phyloP scores from a whole-genome alignment of 108 stramenopile species.

The Stephanodiscus triporus region DNA sequence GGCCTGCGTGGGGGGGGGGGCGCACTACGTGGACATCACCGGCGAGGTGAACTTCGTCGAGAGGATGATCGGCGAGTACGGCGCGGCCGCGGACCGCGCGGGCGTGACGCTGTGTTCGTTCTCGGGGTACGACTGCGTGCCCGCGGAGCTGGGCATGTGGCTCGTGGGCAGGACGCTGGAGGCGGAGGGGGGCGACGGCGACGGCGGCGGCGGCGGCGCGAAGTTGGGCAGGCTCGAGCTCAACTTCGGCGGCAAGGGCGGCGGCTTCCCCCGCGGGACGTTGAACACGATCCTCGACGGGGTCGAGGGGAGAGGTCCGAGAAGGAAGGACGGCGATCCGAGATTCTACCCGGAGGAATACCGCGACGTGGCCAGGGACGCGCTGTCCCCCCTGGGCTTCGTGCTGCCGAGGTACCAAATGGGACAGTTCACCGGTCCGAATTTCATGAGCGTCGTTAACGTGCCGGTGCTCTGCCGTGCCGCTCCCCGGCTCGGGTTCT shows the following conservation, averaged over 20 bases:
- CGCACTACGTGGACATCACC: conserved; percentile 48
- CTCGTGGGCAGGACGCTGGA: conserved; percentile 23
- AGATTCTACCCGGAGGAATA: conserved; percentile 18
- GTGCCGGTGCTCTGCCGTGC: conserved; percentile 22
- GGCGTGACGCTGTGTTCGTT: conserved; percentile 19
- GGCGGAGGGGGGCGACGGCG: not conserved
- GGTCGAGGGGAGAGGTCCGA: conserved; percentile 1
- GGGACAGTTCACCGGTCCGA: conserved; percentile 22
- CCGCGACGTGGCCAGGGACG: conserved; percentile 7
- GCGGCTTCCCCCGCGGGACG: conserved; percentile 26
- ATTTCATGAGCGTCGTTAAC: conserved; percentile 29
- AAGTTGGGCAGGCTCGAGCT: conserved; percentile 1
- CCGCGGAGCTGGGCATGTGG: conserved; percentile 19
- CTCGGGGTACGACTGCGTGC: conserved; percentile 25
- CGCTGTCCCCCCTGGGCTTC: conserved; percentile 13
- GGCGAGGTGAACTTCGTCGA: conserved; percentile 39
- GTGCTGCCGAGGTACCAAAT: conserved; percentile 17
- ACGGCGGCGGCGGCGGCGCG: not conserved
- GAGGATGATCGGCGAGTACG: conserved; percentile 21
- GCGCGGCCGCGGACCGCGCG: conserved; percentile 10
- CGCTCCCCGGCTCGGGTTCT: conserved; percentile 14
- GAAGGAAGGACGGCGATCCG: conserved; percentile 1
- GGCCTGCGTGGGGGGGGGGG: conserved; percentile 26
- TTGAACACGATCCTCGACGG: conserved; percentile 23
- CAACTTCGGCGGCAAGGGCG: conserved; percentile 24